Percentiles rank a stretch among this genome's conserved stretches.
Conservation (phyloP, 148 eudicot species). For the Camellia sinensis region DNA sequence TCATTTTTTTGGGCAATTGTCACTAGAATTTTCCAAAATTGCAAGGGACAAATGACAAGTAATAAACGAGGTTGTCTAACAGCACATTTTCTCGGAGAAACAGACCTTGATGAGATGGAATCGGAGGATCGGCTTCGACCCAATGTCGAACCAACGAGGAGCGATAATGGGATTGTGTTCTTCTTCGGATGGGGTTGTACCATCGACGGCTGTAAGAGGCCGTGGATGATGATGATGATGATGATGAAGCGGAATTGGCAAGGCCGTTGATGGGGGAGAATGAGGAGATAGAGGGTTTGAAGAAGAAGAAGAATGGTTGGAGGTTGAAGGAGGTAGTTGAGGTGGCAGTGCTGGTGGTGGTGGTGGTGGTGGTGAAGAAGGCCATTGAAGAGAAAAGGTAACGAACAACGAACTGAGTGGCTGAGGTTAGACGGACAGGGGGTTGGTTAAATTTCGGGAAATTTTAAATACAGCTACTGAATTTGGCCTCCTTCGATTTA, state of each 20-base stretch:
- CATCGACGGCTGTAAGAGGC: conserved; percentile 2
- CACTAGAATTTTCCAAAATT: too few species aligned
- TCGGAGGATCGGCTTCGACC: conserved; percentile 11
- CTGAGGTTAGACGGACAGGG: too few species aligned
- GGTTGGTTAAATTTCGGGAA: too few species aligned
- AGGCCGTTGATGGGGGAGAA: conserved; percentile 21
- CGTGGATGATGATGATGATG: neutral
- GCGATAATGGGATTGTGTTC: too few species aligned
- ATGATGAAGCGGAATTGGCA: conserved; percentile 13
- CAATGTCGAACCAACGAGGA: conserved; percentile 13
- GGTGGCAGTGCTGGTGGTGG: neutral
- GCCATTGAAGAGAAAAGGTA: conserved; percentile 7
- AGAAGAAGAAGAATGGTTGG: neutral
- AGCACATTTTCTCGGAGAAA: neutral
- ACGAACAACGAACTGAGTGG: too few species aligned
- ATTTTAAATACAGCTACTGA: too few species aligned
- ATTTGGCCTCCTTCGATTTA: too few species aligned
- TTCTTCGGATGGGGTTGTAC: neutral
- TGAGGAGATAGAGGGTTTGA: conserved; percentile 9
- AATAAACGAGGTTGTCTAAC: too few species aligned
- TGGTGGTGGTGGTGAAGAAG: neutral
- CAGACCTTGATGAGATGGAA: conserved; percentile 1
- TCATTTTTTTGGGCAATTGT: too few species aligned
- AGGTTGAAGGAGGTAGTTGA: conserved; percentile 4
- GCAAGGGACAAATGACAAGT: too few species aligned